Evolutionary conservation across 2,329 filamentous ascomycete species (phyloP).

Genomic region (Purpureocillium lavendulum): DNA sequence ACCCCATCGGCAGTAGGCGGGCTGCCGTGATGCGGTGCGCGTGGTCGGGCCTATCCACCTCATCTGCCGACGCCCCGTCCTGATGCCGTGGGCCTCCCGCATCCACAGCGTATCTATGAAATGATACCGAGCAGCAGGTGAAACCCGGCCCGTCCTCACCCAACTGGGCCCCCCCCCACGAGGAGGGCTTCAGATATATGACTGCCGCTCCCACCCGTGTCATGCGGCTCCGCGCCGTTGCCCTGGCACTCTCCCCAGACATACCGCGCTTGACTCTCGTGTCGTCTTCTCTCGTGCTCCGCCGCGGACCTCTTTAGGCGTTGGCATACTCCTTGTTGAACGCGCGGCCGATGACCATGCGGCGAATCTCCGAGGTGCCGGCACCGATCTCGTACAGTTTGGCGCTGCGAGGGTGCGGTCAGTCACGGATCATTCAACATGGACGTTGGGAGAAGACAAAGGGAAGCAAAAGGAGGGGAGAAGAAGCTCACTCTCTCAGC

Average conservation of each 20-base stretch:
- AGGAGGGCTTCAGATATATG: too few species aligned
- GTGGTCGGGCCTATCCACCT: background rate
- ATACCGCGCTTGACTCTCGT: background rate
- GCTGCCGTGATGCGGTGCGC: background rate
- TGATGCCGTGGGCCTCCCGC: too few species aligned
- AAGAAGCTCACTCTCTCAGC: constrained; percentile 53
- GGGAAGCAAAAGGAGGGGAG: background rate
- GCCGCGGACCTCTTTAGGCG: constrained; percentile 9
- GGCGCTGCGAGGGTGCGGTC: constrained; percentile 38
- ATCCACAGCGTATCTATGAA: too few species aligned
- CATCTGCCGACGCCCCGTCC: background rate
- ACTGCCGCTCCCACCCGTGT: too few species aligned
- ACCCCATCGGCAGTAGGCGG: background rate
- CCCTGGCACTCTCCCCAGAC: too few species aligned
- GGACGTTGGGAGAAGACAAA: too few species aligned
- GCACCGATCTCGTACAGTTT: constrained; percentile 94
- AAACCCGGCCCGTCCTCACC: too few species aligned
- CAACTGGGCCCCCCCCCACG: too few species aligned
- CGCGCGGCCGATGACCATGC: constrained; percentile 87
- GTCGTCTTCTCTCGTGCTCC: background rate
- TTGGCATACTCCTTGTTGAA: constrained; percentile 78
- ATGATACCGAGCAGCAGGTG: too few species aligned
- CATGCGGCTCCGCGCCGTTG: too few species aligned
- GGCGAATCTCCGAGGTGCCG: constrained; percentile 85
- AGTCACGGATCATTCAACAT: constrained; percentile 8